Conservation (phyloP, 169 alveolate genomes). For the Cryptosporidium sp. region DNA sequence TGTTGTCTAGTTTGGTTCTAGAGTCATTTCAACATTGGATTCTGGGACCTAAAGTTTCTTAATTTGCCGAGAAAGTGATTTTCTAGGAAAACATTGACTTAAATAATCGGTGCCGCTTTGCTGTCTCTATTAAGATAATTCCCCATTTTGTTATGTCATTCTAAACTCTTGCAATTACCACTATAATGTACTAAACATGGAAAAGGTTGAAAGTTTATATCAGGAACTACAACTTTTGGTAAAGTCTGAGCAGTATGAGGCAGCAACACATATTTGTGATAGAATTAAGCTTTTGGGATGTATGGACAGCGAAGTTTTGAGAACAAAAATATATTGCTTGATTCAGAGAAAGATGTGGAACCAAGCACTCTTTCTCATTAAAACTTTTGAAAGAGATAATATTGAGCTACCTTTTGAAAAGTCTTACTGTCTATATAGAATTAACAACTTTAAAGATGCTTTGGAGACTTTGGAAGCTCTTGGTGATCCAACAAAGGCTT, state of each 20-base stretch:
- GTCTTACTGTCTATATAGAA: constrained; percentile 69
- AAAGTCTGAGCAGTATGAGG: constrained; percentile 68
- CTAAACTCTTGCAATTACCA: not conserved
- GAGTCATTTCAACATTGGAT: not conserved
- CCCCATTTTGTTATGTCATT: constrained; percentile 6
- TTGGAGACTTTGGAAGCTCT: constrained; percentile 26
- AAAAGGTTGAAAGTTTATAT: constrained; percentile 23
- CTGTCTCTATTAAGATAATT: constrained; percentile 18
- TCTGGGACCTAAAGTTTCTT: not conserved
- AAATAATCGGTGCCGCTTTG: not conserved
- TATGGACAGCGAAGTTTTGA: constrained; percentile 35
- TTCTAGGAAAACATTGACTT: not conserved
- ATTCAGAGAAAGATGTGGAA: constrained; percentile 64
- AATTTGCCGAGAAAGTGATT: not conserved
- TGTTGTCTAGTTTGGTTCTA: not conserved
- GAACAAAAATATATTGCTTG: constrained; percentile 52
- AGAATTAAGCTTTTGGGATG: constrained; percentile 35
- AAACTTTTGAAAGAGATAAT: constrained; percentile 25
- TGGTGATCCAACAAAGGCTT: constrained; percentile 32
- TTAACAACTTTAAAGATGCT: constrained; percentile 50
- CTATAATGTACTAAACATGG: constrained; percentile 30
- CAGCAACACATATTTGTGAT: constrained; percentile 60
- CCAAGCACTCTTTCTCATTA: constrained; percentile 50
- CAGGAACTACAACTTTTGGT: constrained; percentile 48
- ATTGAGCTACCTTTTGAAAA: constrained; percentile 63